Evolutionary conservation across 2,329 filamentous ascomycete species (phyloP).

Genomic region (Colletotrichum brevisporum): DNA sequence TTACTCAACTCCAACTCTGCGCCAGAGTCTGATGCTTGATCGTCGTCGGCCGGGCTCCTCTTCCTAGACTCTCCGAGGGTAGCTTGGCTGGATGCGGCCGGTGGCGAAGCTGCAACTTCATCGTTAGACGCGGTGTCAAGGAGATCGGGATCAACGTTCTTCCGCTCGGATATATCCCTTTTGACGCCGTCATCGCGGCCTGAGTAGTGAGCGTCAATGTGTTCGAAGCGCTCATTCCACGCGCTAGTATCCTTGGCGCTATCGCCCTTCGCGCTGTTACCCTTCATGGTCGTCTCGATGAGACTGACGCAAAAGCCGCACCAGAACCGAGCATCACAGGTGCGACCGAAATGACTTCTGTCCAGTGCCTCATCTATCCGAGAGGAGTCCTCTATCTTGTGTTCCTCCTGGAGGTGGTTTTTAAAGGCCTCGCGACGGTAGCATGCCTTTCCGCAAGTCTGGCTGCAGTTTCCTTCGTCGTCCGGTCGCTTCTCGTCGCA

Average conservation of each 20-base stretch:
- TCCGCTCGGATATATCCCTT: slow-evolving; percentile 70
- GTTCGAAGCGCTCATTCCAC: slow-evolving; percentile 72
- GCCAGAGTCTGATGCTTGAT: slow-evolving; percentile 35
- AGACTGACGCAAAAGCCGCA: slow-evolving; percentile 83
- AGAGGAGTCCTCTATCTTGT: slow-evolving; percentile 53
- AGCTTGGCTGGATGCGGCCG: not conserved
- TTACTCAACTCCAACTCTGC: slow-evolving; percentile 50
- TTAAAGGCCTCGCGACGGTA: slow-evolving; percentile 72
- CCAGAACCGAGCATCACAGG: slow-evolving; percentile 81
- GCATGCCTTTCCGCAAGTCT: slow-evolving; percentile 71
- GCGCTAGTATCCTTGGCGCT: slow-evolving; percentile 49
- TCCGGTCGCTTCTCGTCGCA: slow-evolving; percentile 64
- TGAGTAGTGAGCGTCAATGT: slow-evolving; percentile 82
- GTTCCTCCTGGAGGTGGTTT: slow-evolving; percentile 70
- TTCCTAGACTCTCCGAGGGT: slow-evolving; percentile 15
- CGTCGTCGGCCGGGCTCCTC: slow-evolving; percentile 32
- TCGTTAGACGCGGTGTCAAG: slow-evolving; percentile 23
- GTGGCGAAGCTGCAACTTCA: not conserved
- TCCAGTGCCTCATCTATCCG: slow-evolving; percentile 61
- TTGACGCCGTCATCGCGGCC: slow-evolving; percentile 59
- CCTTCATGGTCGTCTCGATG: slow-evolving; percentile 64
- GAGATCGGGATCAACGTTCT: slow-evolving; percentile 50
- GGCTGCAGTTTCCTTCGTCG: slow-evolving; percentile 18
- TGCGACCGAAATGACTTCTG: slow-evolving; percentile 72
- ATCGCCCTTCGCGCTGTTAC: too few species aligned